Conservation (phyloP, 164 flowering plant genomes). For the Magnolia kwangsiensis region DNA sequence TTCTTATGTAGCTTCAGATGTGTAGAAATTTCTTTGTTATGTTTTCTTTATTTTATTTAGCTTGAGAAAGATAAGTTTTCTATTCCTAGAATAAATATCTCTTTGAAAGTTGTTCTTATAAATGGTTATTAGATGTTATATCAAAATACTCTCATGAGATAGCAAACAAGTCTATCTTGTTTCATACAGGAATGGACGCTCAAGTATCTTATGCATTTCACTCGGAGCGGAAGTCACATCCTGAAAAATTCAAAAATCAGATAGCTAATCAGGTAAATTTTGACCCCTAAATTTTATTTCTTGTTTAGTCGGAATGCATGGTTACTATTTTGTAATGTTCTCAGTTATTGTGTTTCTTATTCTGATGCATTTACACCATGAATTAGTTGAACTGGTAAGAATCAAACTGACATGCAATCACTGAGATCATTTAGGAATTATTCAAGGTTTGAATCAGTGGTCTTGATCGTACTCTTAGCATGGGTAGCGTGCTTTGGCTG, state of each 20-base stretch:
- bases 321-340: not conserved
- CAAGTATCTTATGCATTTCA: slow-evolving; percentile 98
- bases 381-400: not conserved
- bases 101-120: not conserved
- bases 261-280: slow-evolving; percentile 73
- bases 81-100: not conserved
- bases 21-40: not conserved
- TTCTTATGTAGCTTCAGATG: not conserved
- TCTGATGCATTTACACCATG: not conserved
- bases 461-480: too few relatives aligned
- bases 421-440: too few relatives aligned
- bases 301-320: not conserved
- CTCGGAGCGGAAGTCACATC: slow-evolving; percentile 80
- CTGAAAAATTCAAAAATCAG: slow-evolving; percentile 90
- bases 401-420: not conserved
- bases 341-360: not conserved
- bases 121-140: not conserved
- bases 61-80: not conserved
- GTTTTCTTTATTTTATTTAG: not conserved
- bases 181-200: slow-evolving; percentile 86
- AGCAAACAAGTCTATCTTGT: not conserved
- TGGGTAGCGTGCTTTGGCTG: not conserved
- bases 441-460: too few relatives aligned
- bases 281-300: not conserved
- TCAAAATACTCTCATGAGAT: not conserved